Percentiles rank a stretch among this genome's conserved stretches.
Evolutionary conservation across 768 basidiomycete species (phyloP).

Genomic region (Mycena olivaceomarginata): DNA sequence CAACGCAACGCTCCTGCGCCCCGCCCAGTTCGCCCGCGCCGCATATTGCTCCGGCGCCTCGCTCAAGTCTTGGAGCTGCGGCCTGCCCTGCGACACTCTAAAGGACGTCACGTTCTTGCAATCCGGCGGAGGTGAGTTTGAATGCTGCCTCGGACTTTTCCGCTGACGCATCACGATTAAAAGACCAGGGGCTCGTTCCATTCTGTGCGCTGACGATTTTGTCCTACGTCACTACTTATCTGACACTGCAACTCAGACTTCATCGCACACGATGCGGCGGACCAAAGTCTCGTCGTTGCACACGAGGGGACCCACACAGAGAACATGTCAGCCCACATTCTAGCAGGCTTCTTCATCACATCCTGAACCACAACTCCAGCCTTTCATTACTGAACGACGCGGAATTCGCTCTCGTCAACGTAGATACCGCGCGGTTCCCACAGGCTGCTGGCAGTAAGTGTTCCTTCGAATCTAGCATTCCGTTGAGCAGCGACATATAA

Average conservation of each 20-base stretch:
- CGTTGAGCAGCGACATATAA: neutral
- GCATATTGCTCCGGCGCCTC: conserved; percentile 59
- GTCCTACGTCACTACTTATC: neutral
- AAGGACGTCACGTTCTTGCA: conserved; percentile 36
- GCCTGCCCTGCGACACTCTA: conserved; percentile 20
- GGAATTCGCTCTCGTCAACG: conserved; percentile 49
- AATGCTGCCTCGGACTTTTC: neutral
- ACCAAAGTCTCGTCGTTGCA: conserved; percentile 61
- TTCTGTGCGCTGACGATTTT: conserved; percentile 47
- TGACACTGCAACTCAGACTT: conserved; percentile 49
- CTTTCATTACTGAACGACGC: conserved; percentile 62
- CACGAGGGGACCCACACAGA: conserved; percentile 63
- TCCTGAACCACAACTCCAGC: conserved; percentile 34
- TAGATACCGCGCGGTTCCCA: conserved; percentile 56
- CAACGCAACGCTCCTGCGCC: conserved; percentile 46
- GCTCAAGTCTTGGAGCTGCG: conserved; percentile 51
- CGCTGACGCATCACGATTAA: conserved; percentile 33
- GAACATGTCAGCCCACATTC: conserved; percentile 51
- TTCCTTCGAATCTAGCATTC: neutral
- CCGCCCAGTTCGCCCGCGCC: conserved; percentile 59
- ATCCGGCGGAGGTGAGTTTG: conserved; percentile 58
- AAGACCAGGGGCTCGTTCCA: conserved; percentile 55
- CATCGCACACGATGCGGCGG: conserved; percentile 58
- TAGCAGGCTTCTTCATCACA: no score
- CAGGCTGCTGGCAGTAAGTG: conserved; percentile 47